phyloP scores from a whole-genome alignment of 1,284 basidiomycete species.

The Cryptococcus hybrid region DNA sequence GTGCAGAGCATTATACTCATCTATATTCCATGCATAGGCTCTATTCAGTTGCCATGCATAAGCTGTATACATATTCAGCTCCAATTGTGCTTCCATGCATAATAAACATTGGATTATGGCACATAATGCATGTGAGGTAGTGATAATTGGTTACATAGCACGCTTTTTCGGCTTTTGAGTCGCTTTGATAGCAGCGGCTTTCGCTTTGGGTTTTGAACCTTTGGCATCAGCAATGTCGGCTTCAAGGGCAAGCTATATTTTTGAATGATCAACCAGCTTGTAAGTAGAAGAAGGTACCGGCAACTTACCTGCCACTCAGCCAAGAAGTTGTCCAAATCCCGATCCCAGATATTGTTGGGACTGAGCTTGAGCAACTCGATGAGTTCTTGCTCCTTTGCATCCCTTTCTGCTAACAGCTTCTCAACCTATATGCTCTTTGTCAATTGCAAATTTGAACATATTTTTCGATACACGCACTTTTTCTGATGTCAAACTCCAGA shows the following conservation, averaged over 20 bases:
- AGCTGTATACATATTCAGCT: no score
- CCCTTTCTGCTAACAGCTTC: conserved; percentile 75
- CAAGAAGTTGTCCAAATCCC: conserved; percentile 81
- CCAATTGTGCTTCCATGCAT: no score
- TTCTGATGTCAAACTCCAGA: conserved; percentile 92
- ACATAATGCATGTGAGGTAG: no score
- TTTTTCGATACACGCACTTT: conserved; percentile 55
- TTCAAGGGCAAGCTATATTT: conserved; percentile 59
- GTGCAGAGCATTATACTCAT: no score
- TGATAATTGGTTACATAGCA: conserved; percentile 20
- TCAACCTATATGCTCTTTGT: conserved; percentile 63
- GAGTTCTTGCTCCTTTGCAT: conserved; percentile 80
- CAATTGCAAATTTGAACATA: not conserved
- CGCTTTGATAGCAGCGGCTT: conserved; percentile 63
- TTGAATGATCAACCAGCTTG: not conserved
- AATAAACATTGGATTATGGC: no score
- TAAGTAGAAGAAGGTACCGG: not conserved
- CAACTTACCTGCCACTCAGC: conserved; percentile 75
- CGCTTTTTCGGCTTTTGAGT: conserved; percentile 55
- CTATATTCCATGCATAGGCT: no score
- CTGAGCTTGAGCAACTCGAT: conserved; percentile 72
- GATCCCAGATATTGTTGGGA: conserved; percentile 86
- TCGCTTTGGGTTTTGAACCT: conserved; percentile 64
- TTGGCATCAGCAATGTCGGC: conserved; percentile 57
- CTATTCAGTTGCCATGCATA: no score